Evolutionary conservation across 345 rosid species (phyloP).

Genomic region (Moringa oleifera): DNA sequence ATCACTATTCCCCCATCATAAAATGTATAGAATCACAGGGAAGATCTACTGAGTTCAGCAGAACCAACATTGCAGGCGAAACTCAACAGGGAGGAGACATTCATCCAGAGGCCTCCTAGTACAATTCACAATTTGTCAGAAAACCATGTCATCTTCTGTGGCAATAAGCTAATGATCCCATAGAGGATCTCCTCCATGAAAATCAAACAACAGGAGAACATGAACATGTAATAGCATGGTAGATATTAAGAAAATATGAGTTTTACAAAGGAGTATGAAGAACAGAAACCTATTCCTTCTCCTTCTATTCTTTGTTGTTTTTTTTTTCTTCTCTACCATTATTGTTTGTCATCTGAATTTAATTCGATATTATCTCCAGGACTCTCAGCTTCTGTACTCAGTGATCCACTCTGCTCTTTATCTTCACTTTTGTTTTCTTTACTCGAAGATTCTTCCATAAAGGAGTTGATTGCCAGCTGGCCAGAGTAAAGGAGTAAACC

Average conservation of each 20-base stretch:
- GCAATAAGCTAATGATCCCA: not conserved
- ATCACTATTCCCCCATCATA: not conserved
- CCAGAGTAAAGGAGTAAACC: constrained; percentile 78
- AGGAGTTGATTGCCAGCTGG: constrained; percentile 60
- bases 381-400: constrained; percentile 25
- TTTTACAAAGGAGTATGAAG: constrained; percentile 14
- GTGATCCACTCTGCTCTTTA: constrained; percentile 15
- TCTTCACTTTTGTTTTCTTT: constrained; percentile 22
- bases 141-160: not conserved
- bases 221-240: not conserved
- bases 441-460: constrained; percentile 32
- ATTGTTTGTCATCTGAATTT: constrained; percentile 34
- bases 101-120: not conserved
- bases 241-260: not conserved
- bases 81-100: too few relatives aligned
- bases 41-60: too few relatives aligned
- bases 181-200: not conserved
- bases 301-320: too few relatives aligned
- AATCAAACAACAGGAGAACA: not conserved
- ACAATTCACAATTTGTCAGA: not conserved
- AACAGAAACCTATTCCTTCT: constrained; percentile 11
- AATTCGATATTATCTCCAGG: constrained; percentile 25
- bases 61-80: too few relatives aligned
- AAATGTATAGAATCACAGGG: too few relatives aligned
- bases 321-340: constrained; percentile 16